phyloP scores from a whole-genome alignment of 257 asterid genomes.

The Solanum sejunctum region DNA sequence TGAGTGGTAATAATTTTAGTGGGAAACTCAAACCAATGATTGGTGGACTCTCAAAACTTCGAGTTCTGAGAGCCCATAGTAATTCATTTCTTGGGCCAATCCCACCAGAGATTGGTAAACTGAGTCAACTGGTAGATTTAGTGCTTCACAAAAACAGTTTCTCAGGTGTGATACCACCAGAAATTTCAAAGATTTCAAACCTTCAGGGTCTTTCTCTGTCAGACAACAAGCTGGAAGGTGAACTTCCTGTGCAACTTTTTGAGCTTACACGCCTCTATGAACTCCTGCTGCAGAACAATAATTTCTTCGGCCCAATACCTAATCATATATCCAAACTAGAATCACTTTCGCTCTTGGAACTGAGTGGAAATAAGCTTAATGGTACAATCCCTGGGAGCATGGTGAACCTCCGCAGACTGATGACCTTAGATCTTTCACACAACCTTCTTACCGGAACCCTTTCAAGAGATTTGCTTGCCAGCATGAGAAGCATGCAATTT shows the following conservation, averaged over 20 bases:
- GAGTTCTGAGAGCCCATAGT: constrained; percentile 14
- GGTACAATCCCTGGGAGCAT: constrained; percentile 51
- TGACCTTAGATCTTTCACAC: constrained; percentile 44
- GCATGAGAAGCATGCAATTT: constrained; percentile 51
- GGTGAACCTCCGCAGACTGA: constrained; percentile 23
- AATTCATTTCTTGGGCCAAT: constrained; percentile 40
- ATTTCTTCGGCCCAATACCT: constrained; percentile 44
- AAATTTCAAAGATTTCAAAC: constrained; percentile 34
- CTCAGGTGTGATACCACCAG: constrained; percentile 47
- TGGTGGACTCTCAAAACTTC: constrained; percentile 38
- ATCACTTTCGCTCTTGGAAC: constrained; percentile 39
- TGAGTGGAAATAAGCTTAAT: constrained; percentile 53
- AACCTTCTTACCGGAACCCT: constrained; percentile 47
- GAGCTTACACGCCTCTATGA: constrained; percentile 37
- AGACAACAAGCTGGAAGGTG: constrained; percentile 41
- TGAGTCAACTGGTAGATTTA: constrained; percentile 34
- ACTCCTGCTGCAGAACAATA: constrained; percentile 43
- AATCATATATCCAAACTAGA: constrained; percentile 31
- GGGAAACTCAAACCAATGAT: constrained; percentile 32
- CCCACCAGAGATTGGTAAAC: constrained; percentile 51
- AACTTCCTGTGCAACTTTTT: constrained; percentile 38
- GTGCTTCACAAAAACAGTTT: constrained; percentile 37
- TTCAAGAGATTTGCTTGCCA: constrained; percentile 29
- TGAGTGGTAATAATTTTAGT: constrained; percentile 26
- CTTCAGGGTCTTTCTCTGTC: constrained; percentile 56